Percentiles rank a stretch among this genome's conserved stretches.
Evolutionary conservation across 106 monocot genomes (phyloP).

Genomic region (Allium sativum): DNA sequence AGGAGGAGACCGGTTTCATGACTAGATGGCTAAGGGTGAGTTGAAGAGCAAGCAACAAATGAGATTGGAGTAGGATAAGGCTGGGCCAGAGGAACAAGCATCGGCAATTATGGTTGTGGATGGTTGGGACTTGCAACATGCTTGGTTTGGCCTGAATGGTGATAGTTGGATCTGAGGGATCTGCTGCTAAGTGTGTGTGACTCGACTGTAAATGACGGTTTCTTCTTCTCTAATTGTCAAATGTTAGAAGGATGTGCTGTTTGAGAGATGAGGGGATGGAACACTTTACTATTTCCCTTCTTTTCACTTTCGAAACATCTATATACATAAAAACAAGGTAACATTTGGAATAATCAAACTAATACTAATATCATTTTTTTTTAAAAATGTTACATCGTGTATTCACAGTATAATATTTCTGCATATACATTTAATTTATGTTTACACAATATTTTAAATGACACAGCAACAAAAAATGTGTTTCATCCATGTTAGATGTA

Average conservation of each 20-base stretch:
- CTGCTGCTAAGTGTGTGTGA: constrained; percentile 4
- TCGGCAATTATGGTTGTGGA: constrained; percentile 14
- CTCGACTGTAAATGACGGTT: constrained; percentile 8
- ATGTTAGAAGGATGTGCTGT: constrained; percentile 48
- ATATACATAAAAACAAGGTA: constrained; percentile 19
- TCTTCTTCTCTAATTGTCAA: constrained; percentile 44
- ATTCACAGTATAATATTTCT: no score
- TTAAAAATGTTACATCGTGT: no score
- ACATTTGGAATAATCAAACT: no score
- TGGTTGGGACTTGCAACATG: constrained; percentile 19
- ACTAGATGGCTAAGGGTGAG: constrained; percentile 16
- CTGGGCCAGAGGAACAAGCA: constrained; percentile 22
- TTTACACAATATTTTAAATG: no score
- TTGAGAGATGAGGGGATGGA: constrained; percentile 56
- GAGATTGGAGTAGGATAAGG: constrained; percentile 23
- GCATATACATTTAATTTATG: no score
- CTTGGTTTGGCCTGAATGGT: constrained; percentile 27
- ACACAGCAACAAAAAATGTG: no score
- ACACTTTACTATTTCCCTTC: constrained; percentile 54
- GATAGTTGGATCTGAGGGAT: constrained; percentile 13
- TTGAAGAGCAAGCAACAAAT: constrained; percentile 7
- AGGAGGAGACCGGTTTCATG: constrained; percentile 62
- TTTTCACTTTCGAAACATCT: constrained; percentile 56
- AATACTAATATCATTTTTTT: no score
- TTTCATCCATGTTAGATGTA: no score